Conservation (phyloP, 2,329 filamentous ascomycete genomes). For the Pseudocercospora cruenta region DNA sequence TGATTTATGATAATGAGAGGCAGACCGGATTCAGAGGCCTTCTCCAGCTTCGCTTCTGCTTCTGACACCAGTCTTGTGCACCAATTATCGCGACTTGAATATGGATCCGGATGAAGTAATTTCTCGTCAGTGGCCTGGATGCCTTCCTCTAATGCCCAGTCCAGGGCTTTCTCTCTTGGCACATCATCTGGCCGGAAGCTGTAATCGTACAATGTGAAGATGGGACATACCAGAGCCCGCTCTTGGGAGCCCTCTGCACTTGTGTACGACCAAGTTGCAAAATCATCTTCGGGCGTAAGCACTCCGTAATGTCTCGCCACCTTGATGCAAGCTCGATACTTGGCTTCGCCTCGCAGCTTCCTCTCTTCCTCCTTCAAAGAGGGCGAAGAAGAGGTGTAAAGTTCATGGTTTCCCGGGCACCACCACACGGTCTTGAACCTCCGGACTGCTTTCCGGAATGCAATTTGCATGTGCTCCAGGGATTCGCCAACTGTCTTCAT, state of each 20-base stretch:
- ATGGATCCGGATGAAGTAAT: slow-evolving; percentile 51
- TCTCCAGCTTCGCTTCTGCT: slow-evolving; percentile 46
- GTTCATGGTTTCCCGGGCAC: slow-evolving; percentile 62
- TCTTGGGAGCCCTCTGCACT: slow-evolving; percentile 51
- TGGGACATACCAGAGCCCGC: slow-evolving; percentile 56
- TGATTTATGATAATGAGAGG: slow-evolving; percentile 50
- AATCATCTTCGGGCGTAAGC: slow-evolving; percentile 61
- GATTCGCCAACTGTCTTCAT: slow-evolving; percentile 38
- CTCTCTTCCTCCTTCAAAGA: slow-evolving; percentile 37
- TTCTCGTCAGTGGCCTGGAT: slow-evolving; percentile 53
- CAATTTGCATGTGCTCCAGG: slow-evolving; percentile 39
- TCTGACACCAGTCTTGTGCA: slow-evolving; percentile 47
- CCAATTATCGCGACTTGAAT: slow-evolving; percentile 50
- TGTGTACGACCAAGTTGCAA: slow-evolving; percentile 50
- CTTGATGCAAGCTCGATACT: slow-evolving; percentile 60
- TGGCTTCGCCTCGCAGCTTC: slow-evolving; percentile 53
- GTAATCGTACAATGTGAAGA: slow-evolving; percentile 65
- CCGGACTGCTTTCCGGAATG: slow-evolving; percentile 47
- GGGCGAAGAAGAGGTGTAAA: slow-evolving; percentile 55
- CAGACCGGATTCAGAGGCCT: slow-evolving; percentile 34
- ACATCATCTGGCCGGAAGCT: slow-evolving; percentile 58
- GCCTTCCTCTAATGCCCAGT: slow-evolving; percentile 50
- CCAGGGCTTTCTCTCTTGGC: slow-evolving; percentile 51
- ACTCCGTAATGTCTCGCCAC: slow-evolving; percentile 57
- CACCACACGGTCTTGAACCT: slow-evolving; percentile 56